Conservation (phyloP, 139 green algal genomes). For the Chlorella sorokiniana region DNA sequence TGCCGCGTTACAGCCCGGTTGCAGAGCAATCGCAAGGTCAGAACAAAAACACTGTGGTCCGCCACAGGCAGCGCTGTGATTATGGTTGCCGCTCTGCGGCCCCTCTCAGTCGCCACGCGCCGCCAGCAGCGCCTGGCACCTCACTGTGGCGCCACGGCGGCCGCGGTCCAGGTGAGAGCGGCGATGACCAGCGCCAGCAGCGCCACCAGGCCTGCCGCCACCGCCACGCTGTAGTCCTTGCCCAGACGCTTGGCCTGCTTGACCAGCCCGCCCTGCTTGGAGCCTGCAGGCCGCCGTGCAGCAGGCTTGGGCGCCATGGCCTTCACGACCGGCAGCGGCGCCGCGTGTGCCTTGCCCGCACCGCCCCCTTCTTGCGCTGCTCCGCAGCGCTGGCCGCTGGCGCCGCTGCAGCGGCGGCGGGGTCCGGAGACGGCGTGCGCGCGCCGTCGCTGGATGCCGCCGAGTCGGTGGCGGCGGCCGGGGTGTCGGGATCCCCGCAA, state of each 20-base stretch:
- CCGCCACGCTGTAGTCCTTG: not conserved
- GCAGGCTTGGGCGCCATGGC: slow-evolving; percentile 15
- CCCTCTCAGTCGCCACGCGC: too few relatives aligned
- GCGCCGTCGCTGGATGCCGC: not conserved
- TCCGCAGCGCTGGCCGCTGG: not conserved
- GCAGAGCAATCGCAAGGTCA: too few relatives aligned
- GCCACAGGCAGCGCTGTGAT: too few relatives aligned
- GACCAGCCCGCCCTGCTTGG: slow-evolving; percentile 13
- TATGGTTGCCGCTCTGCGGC: too few relatives aligned
- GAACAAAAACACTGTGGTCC: too few relatives aligned
- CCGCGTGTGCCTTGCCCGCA: not conserved
- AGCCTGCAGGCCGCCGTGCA: slow-evolving; percentile 4
- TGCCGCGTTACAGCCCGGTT: too few relatives aligned
- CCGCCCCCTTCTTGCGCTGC: slow-evolving; percentile 17
- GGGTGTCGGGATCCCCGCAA: not conserved
- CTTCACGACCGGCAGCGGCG: slow-evolving; percentile 8
- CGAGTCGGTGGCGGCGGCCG: not conserved
- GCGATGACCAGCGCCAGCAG: not conserved
- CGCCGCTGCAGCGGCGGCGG: not conserved
- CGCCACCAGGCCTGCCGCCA: not conserved
- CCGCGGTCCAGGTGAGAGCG: not conserved
- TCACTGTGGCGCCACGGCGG: slow-evolving; percentile 8
- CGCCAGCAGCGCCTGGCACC: too few relatives aligned
- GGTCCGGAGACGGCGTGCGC: not conserved
- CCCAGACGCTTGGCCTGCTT: not conserved